Percentiles rank a stretch among this genome's conserved stretches.
phyloP scores from a whole-genome alignment of 305 asterid genomes.

The Solanum aculeatissimum region DNA sequence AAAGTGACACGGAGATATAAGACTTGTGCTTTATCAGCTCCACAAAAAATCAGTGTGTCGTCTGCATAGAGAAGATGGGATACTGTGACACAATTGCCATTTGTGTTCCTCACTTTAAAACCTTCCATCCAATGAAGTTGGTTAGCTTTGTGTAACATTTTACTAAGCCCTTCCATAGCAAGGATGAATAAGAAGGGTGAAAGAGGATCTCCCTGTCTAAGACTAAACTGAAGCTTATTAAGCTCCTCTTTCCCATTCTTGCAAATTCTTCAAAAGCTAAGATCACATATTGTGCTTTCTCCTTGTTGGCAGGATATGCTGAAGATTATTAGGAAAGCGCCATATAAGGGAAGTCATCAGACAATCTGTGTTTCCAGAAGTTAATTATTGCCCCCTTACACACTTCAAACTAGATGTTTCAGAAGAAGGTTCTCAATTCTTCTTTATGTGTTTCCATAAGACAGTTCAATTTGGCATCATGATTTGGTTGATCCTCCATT shows the following conservation, averaged over 20 bases:
- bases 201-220: too few relatives aligned
- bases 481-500: neutral
- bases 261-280: neutral
- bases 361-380: neutral
- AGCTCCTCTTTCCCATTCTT: neutral
- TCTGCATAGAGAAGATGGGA: too few relatives aligned
- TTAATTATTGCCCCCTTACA: neutral
- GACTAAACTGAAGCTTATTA: neutral
- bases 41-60: too few relatives aligned
- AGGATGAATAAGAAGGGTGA: too few relatives aligned
- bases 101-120: too few relatives aligned
- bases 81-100: too few relatives aligned
- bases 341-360: neutral
- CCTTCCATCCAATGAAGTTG: too few relatives aligned
- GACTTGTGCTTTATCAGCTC: too few relatives aligned
- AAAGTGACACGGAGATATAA: too few relatives aligned
- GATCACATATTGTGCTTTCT: neutral
- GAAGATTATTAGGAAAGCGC: neutral
- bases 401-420: neutral
- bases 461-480: neutral
- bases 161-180: too few relatives aligned
- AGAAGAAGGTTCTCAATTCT: neutral
- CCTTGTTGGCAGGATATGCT: neutral
- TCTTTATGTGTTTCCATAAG: neutral
- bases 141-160: too few relatives aligned